A percentile compares a stretch with the other conserved stretches of the same genome.
Evolutionary conservation across 306 rosid species (phyloP).

Genomic region (Rosa multiflora): DNA sequence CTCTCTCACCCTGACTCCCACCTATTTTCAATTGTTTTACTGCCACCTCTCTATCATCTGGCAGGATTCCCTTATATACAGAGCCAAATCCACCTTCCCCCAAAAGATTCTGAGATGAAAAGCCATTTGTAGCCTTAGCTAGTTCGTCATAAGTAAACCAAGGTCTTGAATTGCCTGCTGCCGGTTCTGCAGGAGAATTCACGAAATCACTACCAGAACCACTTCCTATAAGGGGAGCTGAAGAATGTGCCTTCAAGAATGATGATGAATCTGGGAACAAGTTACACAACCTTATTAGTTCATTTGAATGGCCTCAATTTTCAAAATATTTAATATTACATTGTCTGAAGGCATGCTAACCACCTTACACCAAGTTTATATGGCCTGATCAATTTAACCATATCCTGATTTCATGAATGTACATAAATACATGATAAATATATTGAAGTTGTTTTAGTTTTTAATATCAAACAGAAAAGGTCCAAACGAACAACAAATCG

Average conservation of each 20-base stretch:
- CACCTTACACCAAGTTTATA: neutral
- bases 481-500: neutral
- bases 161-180: constrained; percentile 79
- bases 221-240: constrained; percentile 62
- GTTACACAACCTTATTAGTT: constrained; percentile 26
- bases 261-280: constrained; percentile 66
- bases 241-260: constrained; percentile 61
- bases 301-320: constrained; percentile 11
- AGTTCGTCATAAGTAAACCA: constrained; percentile 86
- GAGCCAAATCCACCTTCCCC: constrained; percentile 96
- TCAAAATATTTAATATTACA: constrained; percentile 14
- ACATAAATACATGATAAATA: neutral
- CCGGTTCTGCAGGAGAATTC: constrained; percentile 55
- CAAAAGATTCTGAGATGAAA: constrained; percentile 69
- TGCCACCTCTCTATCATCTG: constrained; percentile 87
- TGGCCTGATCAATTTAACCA: neutral
- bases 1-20: constrained; percentile 89
- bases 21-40: constrained; percentile 84
- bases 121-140: constrained; percentile 66
- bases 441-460: neutral
- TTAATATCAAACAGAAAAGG: neutral
- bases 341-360: neutral
- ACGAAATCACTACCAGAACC: constrained; percentile 52
- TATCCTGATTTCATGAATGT: neutral
- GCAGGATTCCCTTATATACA: constrained; percentile 79